phyloP scores from a whole-genome alignment of 2,329 filamentous ascomycete species.

The Cercospora beticola region DNA sequence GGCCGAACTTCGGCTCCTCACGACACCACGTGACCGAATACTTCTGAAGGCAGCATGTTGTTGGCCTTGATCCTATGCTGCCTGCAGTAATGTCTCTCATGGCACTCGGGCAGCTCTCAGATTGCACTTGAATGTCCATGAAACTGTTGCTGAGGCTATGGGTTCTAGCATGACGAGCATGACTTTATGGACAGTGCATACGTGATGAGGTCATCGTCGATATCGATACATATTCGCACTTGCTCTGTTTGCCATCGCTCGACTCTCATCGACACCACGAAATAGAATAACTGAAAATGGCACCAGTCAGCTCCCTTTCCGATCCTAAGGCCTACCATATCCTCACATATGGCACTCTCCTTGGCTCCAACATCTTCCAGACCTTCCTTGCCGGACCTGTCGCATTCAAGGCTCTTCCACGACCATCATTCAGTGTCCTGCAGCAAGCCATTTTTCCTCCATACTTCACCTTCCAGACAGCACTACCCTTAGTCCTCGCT shows the following conservation, averaged over 20 bases:
- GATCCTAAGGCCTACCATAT: conserved; percentile 76
- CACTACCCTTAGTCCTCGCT: conserved; percentile 69
- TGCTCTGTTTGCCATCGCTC: background rate
- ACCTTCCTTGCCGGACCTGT: conserved; percentile 74
- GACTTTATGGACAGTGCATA: background rate
- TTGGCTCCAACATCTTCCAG: conserved; percentile 86
- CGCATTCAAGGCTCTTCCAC: conserved; percentile 72
- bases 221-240: background rate
- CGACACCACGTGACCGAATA: background rate
- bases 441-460: conserved; percentile 81
- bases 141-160: background rate
- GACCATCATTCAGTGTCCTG: conserved; percentile 76
- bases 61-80: background rate
- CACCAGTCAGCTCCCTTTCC: conserved; percentile 53
- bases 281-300: conserved; percentile 35
- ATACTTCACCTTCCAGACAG: conserved; percentile 84
- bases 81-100: background rate
- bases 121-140: background rate
- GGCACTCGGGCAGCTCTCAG: background rate
- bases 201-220: background rate
- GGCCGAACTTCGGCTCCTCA: background rate
- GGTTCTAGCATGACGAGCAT: background rate
- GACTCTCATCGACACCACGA: background rate
- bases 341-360: conserved; percentile 71
- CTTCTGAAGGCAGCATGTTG: background rate